Evolutionary conservation across 176 grass and related monocot genomes (phyloP), one percentile per base, ranked within the genome.

Genomic region (Eragrostis nindensis): DNA sequence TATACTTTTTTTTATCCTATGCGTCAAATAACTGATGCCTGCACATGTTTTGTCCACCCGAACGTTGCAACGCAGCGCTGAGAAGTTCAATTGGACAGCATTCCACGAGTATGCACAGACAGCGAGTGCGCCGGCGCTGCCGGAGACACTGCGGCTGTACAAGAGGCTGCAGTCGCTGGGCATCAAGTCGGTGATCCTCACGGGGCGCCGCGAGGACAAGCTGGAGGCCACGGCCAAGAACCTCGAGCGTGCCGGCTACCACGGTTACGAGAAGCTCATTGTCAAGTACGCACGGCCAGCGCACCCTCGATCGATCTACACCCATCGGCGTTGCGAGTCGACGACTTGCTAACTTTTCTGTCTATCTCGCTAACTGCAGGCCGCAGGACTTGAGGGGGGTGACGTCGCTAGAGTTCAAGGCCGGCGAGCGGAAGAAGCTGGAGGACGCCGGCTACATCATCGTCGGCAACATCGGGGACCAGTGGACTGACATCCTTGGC

Each of bases 401-500:
- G 62, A 0, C 5, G 29, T 36, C 62, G 62, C 14, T 64, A 29
- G 62, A 64, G 62, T 64, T 64, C 75, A 93, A 93, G 81, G 70
- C 84, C 30, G 80, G 60, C 53, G 76, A 86, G 80, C 39, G 87
- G 3, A 30, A 75, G 49, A 89, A 87, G 72, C 66, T 93, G 19
- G 5, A 27, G 74, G 81, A 76, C 60, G 62, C 79, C 1, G 87
- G 91, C 0, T 87, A 65, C 7, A 7, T 72, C 12, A 93, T 93
- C 60, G 55, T 86, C 8, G 87, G 80, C 41, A 87, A 71, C 84
- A 87, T 87, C 7, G 91, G 87, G 1, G 91, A 93, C 74, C 91
- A 93, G 62, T 93, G 87, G 91, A 87, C 81, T 50, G 87, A 90
- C 46, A 46, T 93, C 66, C 60, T 90, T n/a, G 81, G 84, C 36